Conservation (phyloP, 192 early-diverging fungal species). For the Backusella westeae region DNA sequence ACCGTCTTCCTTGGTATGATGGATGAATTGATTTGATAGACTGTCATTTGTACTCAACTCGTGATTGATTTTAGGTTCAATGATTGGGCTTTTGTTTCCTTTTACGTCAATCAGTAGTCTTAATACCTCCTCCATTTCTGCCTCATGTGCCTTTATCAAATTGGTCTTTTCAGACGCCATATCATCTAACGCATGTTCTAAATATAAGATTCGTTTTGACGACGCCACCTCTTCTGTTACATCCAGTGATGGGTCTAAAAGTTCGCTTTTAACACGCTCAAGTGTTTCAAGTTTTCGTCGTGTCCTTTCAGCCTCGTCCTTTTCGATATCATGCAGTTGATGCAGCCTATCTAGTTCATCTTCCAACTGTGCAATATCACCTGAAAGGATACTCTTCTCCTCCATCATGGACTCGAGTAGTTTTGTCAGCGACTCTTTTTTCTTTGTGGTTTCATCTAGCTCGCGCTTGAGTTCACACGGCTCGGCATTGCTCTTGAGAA, state of each 20-base stretch:
- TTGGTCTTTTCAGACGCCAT: neutral
- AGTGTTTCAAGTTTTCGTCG: constrained; percentile 1
- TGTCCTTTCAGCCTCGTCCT: neutral
- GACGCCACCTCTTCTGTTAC: neutral
- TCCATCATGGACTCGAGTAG: neutral
- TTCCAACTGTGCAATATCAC: neutral
- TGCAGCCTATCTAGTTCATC: neutral
- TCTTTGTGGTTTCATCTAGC: neutral
- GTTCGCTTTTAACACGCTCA: neutral
- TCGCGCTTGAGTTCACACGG: neutral
- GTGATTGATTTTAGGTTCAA: neutral
- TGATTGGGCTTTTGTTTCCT: neutral
- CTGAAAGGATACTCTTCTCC: neutral
- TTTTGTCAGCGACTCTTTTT: neutral
- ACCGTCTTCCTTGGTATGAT: neutral
- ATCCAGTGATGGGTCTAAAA: neutral
- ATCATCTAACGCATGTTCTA: neutral
- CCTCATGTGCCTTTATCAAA: neutral
- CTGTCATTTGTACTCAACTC: constrained; percentile 1
- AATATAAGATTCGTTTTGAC: neutral
- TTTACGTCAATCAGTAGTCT: neutral
- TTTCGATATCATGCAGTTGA: constrained; percentile 3
- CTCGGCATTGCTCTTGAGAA: neutral
- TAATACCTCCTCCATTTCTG: neutral
- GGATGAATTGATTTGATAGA: neutral